These are phyloP conservation scores for Phytopythium kandeliae DNA, from an alignment of 352 stramenopile species.

Conservation along the genomic window DNA sequence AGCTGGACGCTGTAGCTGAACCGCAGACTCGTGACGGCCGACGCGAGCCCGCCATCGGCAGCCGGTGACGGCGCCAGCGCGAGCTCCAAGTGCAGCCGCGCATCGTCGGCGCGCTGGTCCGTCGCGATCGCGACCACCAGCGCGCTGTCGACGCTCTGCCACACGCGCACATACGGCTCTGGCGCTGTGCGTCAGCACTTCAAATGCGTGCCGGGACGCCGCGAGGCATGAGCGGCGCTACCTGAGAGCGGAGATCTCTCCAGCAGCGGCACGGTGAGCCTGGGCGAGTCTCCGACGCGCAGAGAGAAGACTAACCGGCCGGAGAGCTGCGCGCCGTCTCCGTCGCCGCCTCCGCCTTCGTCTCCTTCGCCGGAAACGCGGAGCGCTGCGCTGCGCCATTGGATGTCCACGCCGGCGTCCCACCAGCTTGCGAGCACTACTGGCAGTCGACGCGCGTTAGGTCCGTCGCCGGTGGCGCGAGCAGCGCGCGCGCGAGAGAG, in stretches of 20 bases:
- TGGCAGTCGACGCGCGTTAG: not conserved
- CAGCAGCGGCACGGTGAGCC: not conserved
- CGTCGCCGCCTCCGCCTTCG: too few species aligned
- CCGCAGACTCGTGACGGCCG: constrained; percentile 19
- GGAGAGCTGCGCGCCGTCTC: not conserved
- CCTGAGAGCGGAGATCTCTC: not conserved
- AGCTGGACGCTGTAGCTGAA: constrained; percentile 31
- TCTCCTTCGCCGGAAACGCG: constrained; percentile 9
- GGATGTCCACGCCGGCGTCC: constrained; percentile 29
- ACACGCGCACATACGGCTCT: constrained; percentile 27
- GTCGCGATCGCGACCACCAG: constrained; percentile 40
- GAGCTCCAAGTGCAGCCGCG: constrained; percentile 24
- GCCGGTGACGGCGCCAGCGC: constrained; percentile 35
- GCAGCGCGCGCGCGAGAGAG: too few species aligned
- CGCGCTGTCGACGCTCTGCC: constrained; percentile 46
- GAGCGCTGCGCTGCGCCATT: constrained; percentile 37
- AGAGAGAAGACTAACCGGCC: constrained; percentile 13
- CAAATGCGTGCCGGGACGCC: too few species aligned
- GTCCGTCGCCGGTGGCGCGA: too few species aligned
- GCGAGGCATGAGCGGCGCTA: not conserved
- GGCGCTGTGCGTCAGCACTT: too few species aligned
- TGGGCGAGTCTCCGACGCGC: constrained; percentile 10
- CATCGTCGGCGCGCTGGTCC: constrained; percentile 18
- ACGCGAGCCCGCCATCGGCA: constrained; percentile 7
- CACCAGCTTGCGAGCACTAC: constrained; percentile 49